Evolutionary conservation across 2,329 filamentous ascomycete species (phyloP), one percentile per base, ranked within the genome.

Genomic region (Colletotrichum eremochloae): DNA sequence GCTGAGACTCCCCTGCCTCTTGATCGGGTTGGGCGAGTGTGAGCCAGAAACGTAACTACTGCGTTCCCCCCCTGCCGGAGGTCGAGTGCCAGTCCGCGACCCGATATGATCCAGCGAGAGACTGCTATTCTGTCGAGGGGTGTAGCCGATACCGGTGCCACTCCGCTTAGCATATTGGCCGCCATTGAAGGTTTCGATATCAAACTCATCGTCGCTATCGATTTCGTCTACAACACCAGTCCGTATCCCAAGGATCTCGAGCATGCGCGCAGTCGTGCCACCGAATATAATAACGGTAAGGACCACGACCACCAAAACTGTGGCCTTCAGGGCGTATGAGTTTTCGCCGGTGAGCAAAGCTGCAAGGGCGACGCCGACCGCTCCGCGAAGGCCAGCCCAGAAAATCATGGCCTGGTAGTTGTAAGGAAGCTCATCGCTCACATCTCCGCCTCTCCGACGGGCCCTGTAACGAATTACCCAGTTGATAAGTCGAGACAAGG

Each of bases 331-430:
- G 0, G 94, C 94, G 70, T 92, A 92, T 0, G 91, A 91, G 79
- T 97, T 96, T 65, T 91, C 90, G 57, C 95, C 96, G 0, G 90
- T 92, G 58, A 99, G 88, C 36, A 97, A 93, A 31, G 96, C 96
- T 42, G 96, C 96, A 58, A 99, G 87, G 1, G 96, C 96, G 46
- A 99, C 96, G 69, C 96, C 96, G 76, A 99, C 96, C 58, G 96
- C 96, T 77, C 96, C 96, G 74, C 96, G 94, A 40, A 99, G 87
- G 36, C 96, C 96, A 20, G 96, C 96, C 96, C 96, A 99, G 84
- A 97, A 99, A n/a, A 99, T 90, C 96, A 99, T 98, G n/a, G 93
- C 95, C 82, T 98, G 96, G 82, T 98, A 97, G 76, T 94, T 94
- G 79, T 95, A 97, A 0, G 96, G 96, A 46, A 99, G 85, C 81